Evolutionary conservation across 768 basidiomycete genomes (phyloP).

Genomic region (Boletus reticuloceps): DNA sequence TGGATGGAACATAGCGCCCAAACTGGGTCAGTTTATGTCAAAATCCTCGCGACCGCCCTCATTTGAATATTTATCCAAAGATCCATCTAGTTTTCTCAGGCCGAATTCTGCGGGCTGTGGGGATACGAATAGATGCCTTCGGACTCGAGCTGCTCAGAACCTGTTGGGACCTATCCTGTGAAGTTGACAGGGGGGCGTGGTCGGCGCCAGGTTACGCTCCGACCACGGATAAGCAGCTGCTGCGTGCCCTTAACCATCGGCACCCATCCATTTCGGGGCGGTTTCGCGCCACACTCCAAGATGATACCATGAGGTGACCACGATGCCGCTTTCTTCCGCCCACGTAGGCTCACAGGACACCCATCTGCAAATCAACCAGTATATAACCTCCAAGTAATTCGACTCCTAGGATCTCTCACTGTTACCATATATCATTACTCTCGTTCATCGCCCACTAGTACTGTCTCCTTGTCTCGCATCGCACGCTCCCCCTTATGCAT

Average conservation of each 20-base stretch:
- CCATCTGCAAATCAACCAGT: conserved; percentile 27
- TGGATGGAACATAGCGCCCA: conserved; percentile 8
- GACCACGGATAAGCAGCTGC: conserved; percentile 13
- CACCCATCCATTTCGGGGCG: conserved; percentile 29
- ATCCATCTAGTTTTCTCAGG: conserved; percentile 25
- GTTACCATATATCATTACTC: conserved; percentile 11
- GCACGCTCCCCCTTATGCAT: conserved; percentile 24
- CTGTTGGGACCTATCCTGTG: conserved; percentile 20
- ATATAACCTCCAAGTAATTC: conserved; percentile 28
- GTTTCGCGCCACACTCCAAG: conserved; percentile 30
- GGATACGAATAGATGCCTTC: conserved; percentile 26
- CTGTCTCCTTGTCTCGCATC: conserved; percentile 2
- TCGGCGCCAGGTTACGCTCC: conserved; percentile 9
- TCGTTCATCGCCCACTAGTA: conserved; percentile 13
- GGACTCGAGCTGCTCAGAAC: conserved; percentile 11
- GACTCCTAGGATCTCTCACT: conserved; percentile 16
- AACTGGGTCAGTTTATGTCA: conserved; percentile 24
- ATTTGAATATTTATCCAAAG: conserved; percentile 12
- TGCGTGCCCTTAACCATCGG: conserved; percentile 30
- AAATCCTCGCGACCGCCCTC: conserved; percentile 12
- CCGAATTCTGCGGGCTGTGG: conserved; percentile 21
- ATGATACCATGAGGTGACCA: conserved; percentile 34
- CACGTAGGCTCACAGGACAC: conserved; percentile 21
- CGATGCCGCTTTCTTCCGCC: conserved; percentile 33
- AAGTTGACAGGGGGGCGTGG: conserved; percentile 17